A percentile compares a stretch with the other conserved stretches of the same genome.
Evolutionary conservation across 306 rosid species (phyloP).

Genomic region (Cicer arietinum): DNA sequence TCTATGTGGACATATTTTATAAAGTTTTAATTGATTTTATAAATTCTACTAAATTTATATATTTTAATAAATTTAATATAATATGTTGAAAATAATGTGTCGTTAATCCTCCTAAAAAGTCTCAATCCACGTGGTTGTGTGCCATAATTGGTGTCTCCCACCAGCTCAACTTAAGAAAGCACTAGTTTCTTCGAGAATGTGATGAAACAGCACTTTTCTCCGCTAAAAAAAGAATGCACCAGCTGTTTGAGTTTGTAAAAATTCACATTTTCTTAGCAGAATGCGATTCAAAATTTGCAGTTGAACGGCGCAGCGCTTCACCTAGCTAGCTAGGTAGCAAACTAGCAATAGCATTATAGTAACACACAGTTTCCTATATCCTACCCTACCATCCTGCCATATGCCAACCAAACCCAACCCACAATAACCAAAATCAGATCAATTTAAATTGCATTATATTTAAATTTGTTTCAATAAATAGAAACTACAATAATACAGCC

Average conservation of each 20-base stretch:
- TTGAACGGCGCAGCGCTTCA: conserved; percentile 49
- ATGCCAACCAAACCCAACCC: conserved; percentile 40
- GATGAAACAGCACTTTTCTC: neutral
- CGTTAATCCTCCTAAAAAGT: too few species aligned
- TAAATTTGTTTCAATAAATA: conserved; percentile 39
- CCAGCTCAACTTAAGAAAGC: neutral
- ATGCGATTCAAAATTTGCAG: conserved; percentile 49
- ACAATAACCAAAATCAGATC: conserved; percentile 6
- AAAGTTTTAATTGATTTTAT: too few species aligned
- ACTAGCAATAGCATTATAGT: too few species aligned
- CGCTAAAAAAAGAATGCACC: conserved; percentile 6
- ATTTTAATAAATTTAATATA: too few species aligned
- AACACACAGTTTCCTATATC: conserved; percentile 22
- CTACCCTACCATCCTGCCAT: conserved; percentile 47
- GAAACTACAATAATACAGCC: conserved; percentile 37
- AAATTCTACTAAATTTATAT: too few species aligned
- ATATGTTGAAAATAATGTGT: too few species aligned
- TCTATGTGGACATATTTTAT: too few species aligned
- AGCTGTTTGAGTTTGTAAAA: conserved; percentile 36
- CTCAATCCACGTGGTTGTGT: neutral
- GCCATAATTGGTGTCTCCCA: neutral
- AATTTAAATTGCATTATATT: neutral
- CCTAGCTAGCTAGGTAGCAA: neutral
- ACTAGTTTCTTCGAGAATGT: neutral
- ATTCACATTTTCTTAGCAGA: conserved; percentile 11